These are phyloP conservation scores for Pythium dissotocum DNA, from an alignment of 352 stramenopile genomes.

Conservation along the genomic window DNA sequence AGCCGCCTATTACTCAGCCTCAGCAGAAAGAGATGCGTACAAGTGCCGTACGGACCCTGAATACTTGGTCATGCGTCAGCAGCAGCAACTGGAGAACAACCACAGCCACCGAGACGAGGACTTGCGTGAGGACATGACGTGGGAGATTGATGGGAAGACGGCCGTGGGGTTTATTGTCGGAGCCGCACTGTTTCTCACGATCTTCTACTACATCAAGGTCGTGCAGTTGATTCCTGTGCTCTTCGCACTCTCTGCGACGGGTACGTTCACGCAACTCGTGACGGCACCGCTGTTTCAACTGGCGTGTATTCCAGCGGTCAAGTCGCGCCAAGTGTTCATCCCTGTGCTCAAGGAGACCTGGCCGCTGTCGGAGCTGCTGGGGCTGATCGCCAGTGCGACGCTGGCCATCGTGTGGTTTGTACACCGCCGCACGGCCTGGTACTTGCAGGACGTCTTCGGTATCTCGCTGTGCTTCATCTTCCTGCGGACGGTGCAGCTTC, in stretches of 20 bases:
- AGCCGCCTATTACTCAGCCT: conserved; percentile 65
- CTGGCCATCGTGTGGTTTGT: conserved; percentile 67
- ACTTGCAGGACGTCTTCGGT: conserved; percentile 92
- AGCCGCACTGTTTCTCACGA: conserved; percentile 57
- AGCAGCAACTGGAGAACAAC: conserved; percentile 25
- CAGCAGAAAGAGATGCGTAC: conserved; percentile 26
- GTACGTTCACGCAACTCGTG: conserved; percentile 59
- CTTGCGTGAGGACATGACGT: conserved; percentile 40
- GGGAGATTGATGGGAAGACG: conserved; percentile 60
- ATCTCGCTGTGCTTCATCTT: conserved; percentile 93
- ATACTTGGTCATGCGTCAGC: conserved; percentile 23
- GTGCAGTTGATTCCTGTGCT: conserved; percentile 59
- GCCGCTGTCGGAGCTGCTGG: conserved; percentile 53
- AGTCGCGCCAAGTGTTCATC: conserved; percentile 38
- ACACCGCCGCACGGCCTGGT: conserved; percentile 69
- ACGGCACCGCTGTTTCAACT: conserved; percentile 39
- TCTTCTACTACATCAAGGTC: conserved; percentile 77
- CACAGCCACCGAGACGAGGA: conserved; percentile 15
- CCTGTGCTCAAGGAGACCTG: conserved; percentile 40
- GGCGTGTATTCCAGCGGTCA: conserved; percentile 32
- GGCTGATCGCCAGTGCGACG: conserved; percentile 33
- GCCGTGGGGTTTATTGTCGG: conserved; percentile 66
- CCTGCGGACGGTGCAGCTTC: conserved; percentile 88
- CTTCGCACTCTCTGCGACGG: conserved; percentile 57
- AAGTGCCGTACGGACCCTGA: conserved; percentile 25